phyloP scores from a whole-genome alignment of 192 early-diverging fungal species.

The Podila clonocystis region DNA sequence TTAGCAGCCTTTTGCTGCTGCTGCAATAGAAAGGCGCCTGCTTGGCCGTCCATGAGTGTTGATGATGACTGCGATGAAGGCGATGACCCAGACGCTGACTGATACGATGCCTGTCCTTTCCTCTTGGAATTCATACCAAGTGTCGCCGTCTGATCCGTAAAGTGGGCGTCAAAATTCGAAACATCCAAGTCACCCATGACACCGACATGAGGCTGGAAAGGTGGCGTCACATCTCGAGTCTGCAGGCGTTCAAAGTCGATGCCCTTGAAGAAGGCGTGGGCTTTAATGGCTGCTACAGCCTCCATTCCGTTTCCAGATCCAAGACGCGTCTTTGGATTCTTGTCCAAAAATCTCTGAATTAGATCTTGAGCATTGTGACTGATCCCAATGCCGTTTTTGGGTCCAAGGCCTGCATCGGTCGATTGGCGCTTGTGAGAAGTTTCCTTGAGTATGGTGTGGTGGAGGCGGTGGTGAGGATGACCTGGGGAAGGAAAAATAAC shows the following conservation, averaged over 20 bases:
- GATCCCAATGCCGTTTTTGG: slow-evolving; percentile 52
- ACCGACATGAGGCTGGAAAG: slow-evolving; percentile 61
- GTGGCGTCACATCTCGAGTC: slow-evolving; percentile 68
- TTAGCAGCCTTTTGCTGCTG: slow-evolving; percentile 47
- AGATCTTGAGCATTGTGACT: slow-evolving; percentile 76
- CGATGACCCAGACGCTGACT: neutral
- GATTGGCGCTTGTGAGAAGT: neutral
- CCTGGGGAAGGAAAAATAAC: slow-evolving; percentile 59
- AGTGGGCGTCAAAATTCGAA: slow-evolving; percentile 78
- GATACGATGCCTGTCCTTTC: neutral
- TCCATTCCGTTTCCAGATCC: slow-evolving; percentile 64
- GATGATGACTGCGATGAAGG: neutral
- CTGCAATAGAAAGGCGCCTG: slow-evolving; percentile 32
- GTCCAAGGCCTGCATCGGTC: no score
- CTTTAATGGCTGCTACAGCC: slow-evolving; percentile 76
- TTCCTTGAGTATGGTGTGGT: slow-evolving; percentile 40
- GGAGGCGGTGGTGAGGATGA: slow-evolving; percentile 14
- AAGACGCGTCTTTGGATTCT: slow-evolving; percentile 64
- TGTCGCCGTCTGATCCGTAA: slow-evolving; percentile 66
- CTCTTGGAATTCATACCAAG: neutral
- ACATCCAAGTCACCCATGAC: slow-evolving; percentile 65
- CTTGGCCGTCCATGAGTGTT: slow-evolving; percentile 23
- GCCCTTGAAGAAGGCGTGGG: slow-evolving; percentile 74
- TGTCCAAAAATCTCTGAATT: slow-evolving; percentile 64
- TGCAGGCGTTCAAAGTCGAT: slow-evolving; percentile 72